Base-by-base conservation (phyloP, 2,329 filamentous ascomycete species). In the Microascus cirrosus region DNA sequence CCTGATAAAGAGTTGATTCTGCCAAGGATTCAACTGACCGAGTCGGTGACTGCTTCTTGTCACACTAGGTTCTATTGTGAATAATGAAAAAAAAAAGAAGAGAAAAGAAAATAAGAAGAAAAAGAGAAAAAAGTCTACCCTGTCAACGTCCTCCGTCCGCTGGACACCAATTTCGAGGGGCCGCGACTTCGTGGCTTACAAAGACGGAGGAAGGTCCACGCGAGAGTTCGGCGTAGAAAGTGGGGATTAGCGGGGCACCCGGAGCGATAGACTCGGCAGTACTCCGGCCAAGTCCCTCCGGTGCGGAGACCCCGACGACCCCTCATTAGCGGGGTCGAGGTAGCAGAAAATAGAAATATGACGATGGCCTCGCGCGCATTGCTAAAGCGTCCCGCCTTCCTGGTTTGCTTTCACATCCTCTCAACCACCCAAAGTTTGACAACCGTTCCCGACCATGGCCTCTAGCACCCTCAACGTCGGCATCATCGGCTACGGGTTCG, bases 401-500 rank as follows among this genome's bases (percentile, higher is more conserved):
- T 45, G 15, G 13, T n/a, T 45, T 7, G 13, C 3, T 22, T 48
- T 20, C 20, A 48, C 42, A 48, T 48, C 42, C 15, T 22, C 15
- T n/a, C 5, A 20, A 50, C 45, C n/a, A n/a, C 18, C n/a, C 20
- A 22, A 24, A 22, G 7, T 24, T 3, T 20, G 11, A 24, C n/a
- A 10, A 12, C 18, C 25, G 4, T 20, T 6, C 13, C 15, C n/a
- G 20, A 57, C 25, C 15, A 54, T 42, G 24, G 10, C 34, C 22
- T 8, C n/a, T 10, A 34, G 34, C 10, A 57, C 68, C 20, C 75
- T 75, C 69, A 79, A 79, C 61, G 76, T 80, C 20, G 77, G 77
- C 58, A 67, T 80, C 53, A 70, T 80, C 15, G 77, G 77, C 63
- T 80, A 80, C 61, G 77, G 77, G 77, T 78, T 68, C 66, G 39